Percentiles rank a stretch among this genome's conserved stretches.
phyloP scores from a whole-genome alignment of 2,329 filamentous ascomycete species.

The Nemania diffusa region DNA sequence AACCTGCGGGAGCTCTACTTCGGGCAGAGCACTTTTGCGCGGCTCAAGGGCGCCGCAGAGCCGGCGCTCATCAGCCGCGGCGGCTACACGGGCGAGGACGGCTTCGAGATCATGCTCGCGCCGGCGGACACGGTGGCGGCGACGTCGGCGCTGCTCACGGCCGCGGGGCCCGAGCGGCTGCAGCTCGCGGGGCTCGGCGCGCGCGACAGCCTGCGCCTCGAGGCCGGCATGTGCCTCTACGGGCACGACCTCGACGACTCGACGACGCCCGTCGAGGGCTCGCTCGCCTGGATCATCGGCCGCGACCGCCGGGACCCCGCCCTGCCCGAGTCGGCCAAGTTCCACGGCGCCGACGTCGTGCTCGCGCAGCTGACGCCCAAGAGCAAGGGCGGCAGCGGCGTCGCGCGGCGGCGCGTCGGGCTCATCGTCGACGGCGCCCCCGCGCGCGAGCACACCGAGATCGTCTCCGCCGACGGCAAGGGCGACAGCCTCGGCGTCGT shows the following conservation, averaged over 20 bases:
- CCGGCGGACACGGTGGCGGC: constrained; percentile 71
- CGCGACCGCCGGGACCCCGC: constrained; percentile 71
- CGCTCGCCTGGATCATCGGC: constrained; percentile 81
- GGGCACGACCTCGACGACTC: constrained; percentile 93
- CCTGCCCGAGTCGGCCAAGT: constrained; percentile 68
- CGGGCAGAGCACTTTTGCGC: constrained; percentile 75
- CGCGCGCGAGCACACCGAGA: constrained; percentile 86
- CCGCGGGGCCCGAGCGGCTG: constrained; percentile 69
- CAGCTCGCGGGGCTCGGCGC: constrained; percentile 90
- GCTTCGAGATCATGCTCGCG: constrained; percentile 93
- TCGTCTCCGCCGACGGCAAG: constrained; percentile 68
- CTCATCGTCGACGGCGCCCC: constrained; percentile 86
- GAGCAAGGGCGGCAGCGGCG: constrained; percentile 76
- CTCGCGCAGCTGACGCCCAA: constrained; percentile 78
- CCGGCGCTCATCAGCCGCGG: constrained; percentile 82
- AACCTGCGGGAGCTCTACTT: constrained; percentile 81
- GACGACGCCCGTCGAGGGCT: constrained; percentile 69
- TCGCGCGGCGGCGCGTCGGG: constrained; percentile 79
- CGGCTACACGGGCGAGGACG: constrained; percentile 97
- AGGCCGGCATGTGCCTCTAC: constrained; percentile 99
- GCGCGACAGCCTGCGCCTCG: constrained; percentile 89
- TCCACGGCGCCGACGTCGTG: constrained; percentile 85
- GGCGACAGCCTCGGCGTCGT: constrained; percentile 76
- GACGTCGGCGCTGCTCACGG: constrained; percentile 74
- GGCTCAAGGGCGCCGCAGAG: constrained; percentile 65